Evolutionary conservation across 257 asterid species (phyloP), one percentile per base, ranked within the genome.

Genomic region (Leonotis leonurus): DNA sequence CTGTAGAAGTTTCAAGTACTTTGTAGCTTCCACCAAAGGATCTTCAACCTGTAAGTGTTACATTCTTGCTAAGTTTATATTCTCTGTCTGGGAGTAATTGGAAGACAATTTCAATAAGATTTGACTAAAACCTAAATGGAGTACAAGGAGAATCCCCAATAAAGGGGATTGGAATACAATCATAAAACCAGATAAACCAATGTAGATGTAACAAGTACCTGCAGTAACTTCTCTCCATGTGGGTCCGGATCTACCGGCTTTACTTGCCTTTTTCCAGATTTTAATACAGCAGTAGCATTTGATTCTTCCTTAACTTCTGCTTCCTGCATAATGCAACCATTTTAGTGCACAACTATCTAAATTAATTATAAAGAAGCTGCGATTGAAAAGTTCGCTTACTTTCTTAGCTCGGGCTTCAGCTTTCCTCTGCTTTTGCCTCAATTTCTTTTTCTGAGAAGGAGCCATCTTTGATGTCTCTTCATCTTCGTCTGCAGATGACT

Each of bases 351-450:
- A 64, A 46, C 25, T 36, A 69, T 6, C 53, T 39, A 60, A 55
- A 54, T 49, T 55, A 54, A 49, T 54, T 61, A 18, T 62, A 49
- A 22, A 60, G 55, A 59, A 71, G 37, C 67, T 33, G 36, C 62
- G 40, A 50, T 22, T 39, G 71, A 55, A 62, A 46, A 58, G 11
- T 29, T n/a, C 6, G 2, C 26, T 69, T 82, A 89, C 97, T 74
- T 89, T 89, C 80, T 93, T 93, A 67, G 99, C 97, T 63, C 94
- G 87, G 46, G 96, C 97, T 80, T 89, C 97, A 32, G 99, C 97
- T 75, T 89, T 93, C 81, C 91, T 85, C 76, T 85, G 94, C 70
- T 83, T 93, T 77, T 93, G 97, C 76, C 84, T 87, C 79, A 93
- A 72, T 75, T 93, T 93, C 88, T 87, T 93, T 70, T 88, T 90